These are phyloP conservation scores for Drechmeria coniospora DNA, from an alignment of 2,329 filamentous ascomycete genomes.

Conservation along the genomic window DNA sequence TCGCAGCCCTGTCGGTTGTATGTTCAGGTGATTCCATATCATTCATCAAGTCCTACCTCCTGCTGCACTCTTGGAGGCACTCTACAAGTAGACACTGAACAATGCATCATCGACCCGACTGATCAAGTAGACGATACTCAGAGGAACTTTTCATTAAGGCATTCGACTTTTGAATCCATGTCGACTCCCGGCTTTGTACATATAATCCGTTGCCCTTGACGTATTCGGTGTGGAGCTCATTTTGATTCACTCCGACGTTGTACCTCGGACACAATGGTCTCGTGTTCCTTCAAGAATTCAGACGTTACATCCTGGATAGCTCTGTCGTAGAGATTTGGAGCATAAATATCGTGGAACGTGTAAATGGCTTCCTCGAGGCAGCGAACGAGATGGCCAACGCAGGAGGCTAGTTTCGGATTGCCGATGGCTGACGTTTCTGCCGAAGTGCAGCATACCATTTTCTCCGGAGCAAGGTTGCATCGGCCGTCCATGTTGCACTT, in stretches of 20 bases:
- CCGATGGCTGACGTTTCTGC: neutral
- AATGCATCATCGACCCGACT: too few species aligned
- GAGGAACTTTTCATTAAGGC: conserved; percentile 5
- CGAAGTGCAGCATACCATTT: conserved; percentile 6
- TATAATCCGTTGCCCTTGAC: conserved; percentile 7
- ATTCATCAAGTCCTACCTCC: too few species aligned
- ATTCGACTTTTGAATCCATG: conserved; percentile 5
- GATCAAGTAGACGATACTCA: too few species aligned
- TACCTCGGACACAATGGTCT: conserved; percentile 4
- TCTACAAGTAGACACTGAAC: too few species aligned
- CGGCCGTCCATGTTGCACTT: conserved; percentile 2
- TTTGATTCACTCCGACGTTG: conserved; percentile 5
- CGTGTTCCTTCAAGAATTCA: conserved; percentile 6
- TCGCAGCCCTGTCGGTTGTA: too few species aligned
- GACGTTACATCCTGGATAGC: conserved; percentile 4
- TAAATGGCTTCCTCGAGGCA: conserved; percentile 4
- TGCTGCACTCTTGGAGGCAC: too few species aligned
- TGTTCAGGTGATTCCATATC: too few species aligned
- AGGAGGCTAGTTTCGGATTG: conserved; percentile 5
- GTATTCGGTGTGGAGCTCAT: conserved; percentile 7
- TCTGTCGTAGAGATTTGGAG: conserved; percentile 2
- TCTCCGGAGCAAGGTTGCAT: conserved; percentile 3
- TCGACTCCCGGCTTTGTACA: conserved; percentile 5
- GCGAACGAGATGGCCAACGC: conserved; percentile 6
- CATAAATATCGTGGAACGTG: conserved; percentile 6